phyloP scores from a whole-genome alignment of 495 filamentous ascomycete species.

The Penicillium salamii region DNA sequence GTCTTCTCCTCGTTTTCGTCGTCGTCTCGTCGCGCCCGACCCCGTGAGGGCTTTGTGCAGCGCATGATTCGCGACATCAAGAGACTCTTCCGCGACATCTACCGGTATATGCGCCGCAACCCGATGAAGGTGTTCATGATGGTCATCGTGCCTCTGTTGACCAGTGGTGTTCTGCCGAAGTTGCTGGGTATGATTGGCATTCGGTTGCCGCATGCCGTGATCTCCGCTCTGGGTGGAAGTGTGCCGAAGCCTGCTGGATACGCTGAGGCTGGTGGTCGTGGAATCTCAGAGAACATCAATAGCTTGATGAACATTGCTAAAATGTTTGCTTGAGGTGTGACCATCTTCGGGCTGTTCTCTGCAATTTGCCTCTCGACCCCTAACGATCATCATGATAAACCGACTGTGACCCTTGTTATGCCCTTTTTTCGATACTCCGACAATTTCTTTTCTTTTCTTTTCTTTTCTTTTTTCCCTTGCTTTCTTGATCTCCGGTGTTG shows the following conservation, averaged over 20 bases:
- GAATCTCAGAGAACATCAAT: constrained; percentile 42
- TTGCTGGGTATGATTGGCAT: constrained; percentile 74
- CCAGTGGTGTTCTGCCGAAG: constrained; percentile 71
- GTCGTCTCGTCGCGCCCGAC: constrained; percentile 56
- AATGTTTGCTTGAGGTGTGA: constrained; percentile 53
- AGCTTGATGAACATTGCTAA: constrained; percentile 58
- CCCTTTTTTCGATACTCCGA: not conserved
- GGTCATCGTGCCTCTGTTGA: constrained; percentile 79
- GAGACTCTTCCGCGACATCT: constrained; percentile 69
- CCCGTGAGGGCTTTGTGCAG: constrained; percentile 71
- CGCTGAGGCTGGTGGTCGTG: constrained; percentile 27
- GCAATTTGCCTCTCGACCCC: not conserved
- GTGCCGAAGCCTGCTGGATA: constrained; percentile 32
- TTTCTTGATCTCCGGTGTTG: not conserved
- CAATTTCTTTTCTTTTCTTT: not conserved
- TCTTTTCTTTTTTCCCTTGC: not conserved
- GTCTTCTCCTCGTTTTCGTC: constrained; percentile 57
- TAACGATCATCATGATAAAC: constrained; percentile 23
- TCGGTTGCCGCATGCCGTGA: constrained; percentile 59
- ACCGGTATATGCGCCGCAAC: constrained; percentile 71
- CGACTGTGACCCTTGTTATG: not conserved
- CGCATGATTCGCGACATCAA: constrained; percentile 68
- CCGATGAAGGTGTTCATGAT: constrained; percentile 82
- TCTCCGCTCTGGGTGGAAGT: constrained; percentile 49
- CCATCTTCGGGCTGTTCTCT: not conserved